Evolutionary conservation across 2,329 filamentous ascomycete species (phyloP), one percentile per base, ranked within the genome.

Genomic region (Pseudocercospora pini-densiflorae): DNA sequence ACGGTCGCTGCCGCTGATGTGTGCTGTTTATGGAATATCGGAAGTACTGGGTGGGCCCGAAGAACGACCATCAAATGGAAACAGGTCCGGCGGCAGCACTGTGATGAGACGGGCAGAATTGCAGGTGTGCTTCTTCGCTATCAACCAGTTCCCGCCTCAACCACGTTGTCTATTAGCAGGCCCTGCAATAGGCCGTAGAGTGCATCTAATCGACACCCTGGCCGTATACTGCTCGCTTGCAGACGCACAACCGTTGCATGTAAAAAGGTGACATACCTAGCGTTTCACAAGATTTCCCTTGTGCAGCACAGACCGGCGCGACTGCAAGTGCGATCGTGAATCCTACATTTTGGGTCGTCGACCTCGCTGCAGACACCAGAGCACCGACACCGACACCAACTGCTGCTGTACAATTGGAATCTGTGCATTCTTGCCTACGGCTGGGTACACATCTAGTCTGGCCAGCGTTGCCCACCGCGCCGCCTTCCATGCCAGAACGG

Each of bases 211-310:
- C 27, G 53, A 43, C 36, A 60, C 58, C 36, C 58, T 19, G n/a
- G 55, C 29, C 36, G 14, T 19, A 54, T 54, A 24, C 21, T 24
- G 29, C 27, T 57, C 53, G 53, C 53, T 57, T 57, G 53, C 53
- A 36, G 53, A 23, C 53, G 53, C 53, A 27, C 49, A 53, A 23
- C 24, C 23, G 51, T 54, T 54, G 29, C 54, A 40, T 21, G 54
- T 58, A 58, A 36, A 57, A 21, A 58, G 54, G n/a, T 23, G 31
- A 58, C 54, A 58, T 58, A 58, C 45, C 59, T 12, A 43, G 53
- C 53, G 61, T 63, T 63, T 58, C 61, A 63, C 29, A 14, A 27
- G 45, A 29, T 36, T 33, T 19, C 55, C 24, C 55, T 23, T 14
- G n/a, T 14, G 29, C 55, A 43, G 55, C 55, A 59, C 55, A 59